Base-by-base conservation (phyloP, 2,329 filamentous ascomycete species). In the Helicocarpus griseus region DNA sequence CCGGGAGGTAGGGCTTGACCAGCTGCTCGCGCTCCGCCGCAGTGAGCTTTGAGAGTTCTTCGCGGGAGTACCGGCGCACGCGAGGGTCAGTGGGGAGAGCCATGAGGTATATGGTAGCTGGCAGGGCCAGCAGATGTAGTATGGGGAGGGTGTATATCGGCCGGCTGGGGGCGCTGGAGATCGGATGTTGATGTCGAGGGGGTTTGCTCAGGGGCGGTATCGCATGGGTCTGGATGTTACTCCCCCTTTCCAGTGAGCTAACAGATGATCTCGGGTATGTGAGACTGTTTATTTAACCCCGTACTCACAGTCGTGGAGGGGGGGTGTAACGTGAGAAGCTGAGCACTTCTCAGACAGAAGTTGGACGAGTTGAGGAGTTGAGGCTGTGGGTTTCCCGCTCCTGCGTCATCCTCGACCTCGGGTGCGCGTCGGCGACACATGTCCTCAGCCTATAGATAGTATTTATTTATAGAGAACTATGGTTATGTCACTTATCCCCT, bases 1-100 rank as follows among this genome's bases (percentile, higher is more conserved):
- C 65, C 11, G 78, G 78, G 1, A 81, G 72, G 57, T 78, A 79
- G 38, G 71, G 71, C 54, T 74, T 74, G 58, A 73, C 68, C 44
- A 65, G 64, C 49, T 70, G 65, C 38, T 73, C 66, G 21, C 68
- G 45, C 31, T 69, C 58, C 9, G 48, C 48, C n/a, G 48, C 22
- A 31, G 60, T 65, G 58, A 44, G 38, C 28, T 17, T 17, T 29
- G 47, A 29, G 40, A 33, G 13, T 19, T 39, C 26, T 33, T 40
- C 35, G 35, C 47, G 47, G 3, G 24, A 38, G 19, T 48, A 28
- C 33, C 47, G 29, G 14, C 26, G 47, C 22, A 38, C 17, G 33
- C 35, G 33, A 19, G 47, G 35, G 24, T 40, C 36, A 11, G 47
- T 40, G 3, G 47, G 36, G 13, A 39, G 55, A 49, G 50, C 38